A percentile compares a stretch with the other conserved stretches of the same genome.
Evolutionary conservation across 306 rosid genomes (phyloP).

Genomic region (Macrotyloma uniflorum): DNA sequence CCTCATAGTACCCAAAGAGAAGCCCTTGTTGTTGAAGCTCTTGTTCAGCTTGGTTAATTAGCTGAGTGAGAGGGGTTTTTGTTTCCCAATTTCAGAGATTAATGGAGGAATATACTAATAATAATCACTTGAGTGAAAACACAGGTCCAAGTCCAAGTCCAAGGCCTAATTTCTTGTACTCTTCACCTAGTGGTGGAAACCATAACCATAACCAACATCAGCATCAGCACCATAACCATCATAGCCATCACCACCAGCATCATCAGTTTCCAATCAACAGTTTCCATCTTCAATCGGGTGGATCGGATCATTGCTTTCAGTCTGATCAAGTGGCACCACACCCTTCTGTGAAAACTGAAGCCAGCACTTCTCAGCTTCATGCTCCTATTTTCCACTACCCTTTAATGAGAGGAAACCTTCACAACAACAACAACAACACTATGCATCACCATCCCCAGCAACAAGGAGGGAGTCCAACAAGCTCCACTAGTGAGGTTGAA

Average conservation of each 20-base stretch:
- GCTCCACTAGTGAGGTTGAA: slow-evolving; percentile 57
- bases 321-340: slow-evolving; percentile 49
- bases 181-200: slow-evolving; percentile 38
- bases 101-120: slow-evolving; percentile 68
- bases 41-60: background rate
- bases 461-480: slow-evolving; percentile 37
- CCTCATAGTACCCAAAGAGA: background rate
- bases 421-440: background rate
- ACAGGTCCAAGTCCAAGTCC: slow-evolving; percentile 44
- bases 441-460: slow-evolving; percentile 32
- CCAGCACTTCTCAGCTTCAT: slow-evolving; percentile 59
- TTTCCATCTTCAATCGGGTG: slow-evolving; percentile 69
- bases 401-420: slow-evolving; percentile 50
- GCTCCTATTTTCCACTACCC: slow-evolving; percentile 66
- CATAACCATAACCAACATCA: background rate
- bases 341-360: slow-evolving; percentile 68
- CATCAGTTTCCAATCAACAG: slow-evolving; percentile 46
- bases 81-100: background rate
- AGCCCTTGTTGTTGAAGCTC: background rate
- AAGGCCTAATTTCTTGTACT: slow-evolving; percentile 80
- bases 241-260: slow-evolving; percentile 24
- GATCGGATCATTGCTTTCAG: slow-evolving; percentile 56
- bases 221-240: background rate
- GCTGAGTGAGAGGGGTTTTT: background rate
- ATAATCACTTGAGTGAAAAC: slow-evolving; percentile 62